Evolutionary conservation across 805 yeast species (phyloP).

Genomic region (Saccharomycopsis malanga): DNA sequence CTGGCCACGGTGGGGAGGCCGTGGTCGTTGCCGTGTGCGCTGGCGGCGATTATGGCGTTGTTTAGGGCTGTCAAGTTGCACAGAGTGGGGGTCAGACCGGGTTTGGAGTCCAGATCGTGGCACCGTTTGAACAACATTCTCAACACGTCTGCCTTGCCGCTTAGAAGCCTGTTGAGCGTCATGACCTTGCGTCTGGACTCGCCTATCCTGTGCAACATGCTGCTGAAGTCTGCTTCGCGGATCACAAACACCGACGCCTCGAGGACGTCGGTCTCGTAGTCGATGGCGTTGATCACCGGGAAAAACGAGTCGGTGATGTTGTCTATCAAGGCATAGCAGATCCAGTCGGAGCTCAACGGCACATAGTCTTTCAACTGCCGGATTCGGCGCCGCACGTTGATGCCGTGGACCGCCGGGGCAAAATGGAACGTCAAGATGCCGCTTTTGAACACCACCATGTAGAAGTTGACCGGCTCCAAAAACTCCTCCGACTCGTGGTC

Average conservation of each 20-base stretch:
- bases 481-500: conserved; percentile 78
- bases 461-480: conserved; percentile 56
- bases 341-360: conserved; percentile 55
- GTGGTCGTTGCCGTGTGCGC: neutral
- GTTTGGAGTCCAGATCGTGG: conserved; percentile 44
- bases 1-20: neutral
- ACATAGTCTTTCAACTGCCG: conserved; percentile 57
- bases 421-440: conserved; percentile 57
- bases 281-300: conserved; percentile 50
- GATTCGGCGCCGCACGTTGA: conserved; percentile 52
- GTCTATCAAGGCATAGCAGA: conserved; percentile 58
- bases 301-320: conserved; percentile 60
- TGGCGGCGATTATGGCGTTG: neutral
- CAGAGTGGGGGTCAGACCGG: neutral
- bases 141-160: conserved; percentile 94
- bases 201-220: conserved; percentile 76
- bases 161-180: conserved; percentile 80
- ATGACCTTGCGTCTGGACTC: conserved; percentile 84
- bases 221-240: conserved; percentile 63
- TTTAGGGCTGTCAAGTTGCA: neutral
- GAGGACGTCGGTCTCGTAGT: conserved; percentile 54
- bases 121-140: conserved; percentile 94
- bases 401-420: conserved; percentile 48
- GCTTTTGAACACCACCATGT: conserved; percentile 52
- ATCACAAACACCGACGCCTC: conserved; percentile 80